Conservation (phyloP, 805 yeast genomes). For the Candida schatavii region DNA sequence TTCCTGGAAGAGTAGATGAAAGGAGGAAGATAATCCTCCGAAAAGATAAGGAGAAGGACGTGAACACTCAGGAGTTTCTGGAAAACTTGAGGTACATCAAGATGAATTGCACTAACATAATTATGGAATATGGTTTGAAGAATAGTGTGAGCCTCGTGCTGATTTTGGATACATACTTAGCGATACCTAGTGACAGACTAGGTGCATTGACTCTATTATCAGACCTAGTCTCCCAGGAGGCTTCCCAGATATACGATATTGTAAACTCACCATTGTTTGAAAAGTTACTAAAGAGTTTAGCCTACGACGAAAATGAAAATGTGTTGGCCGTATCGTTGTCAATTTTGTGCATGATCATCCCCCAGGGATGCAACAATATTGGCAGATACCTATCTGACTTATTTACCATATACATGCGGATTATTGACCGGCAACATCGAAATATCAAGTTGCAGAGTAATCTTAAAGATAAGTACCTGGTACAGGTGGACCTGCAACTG, state of each 20-base stretch:
- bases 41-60: constrained; percentile 13
- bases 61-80: constrained; percentile 31
- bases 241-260: constrained; percentile 26
- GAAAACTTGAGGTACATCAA: constrained; percentile 51
- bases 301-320: constrained; percentile 40
- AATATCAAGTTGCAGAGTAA: background rate
- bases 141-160: constrained; percentile 35
- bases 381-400: constrained; percentile 36
- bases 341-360: constrained; percentile 34
- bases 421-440: constrained; percentile 11
- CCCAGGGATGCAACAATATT: constrained; percentile 40
- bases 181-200: constrained; percentile 31
- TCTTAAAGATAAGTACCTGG: background rate
- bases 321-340: constrained; percentile 35
- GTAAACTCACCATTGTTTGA: constrained; percentile 33
- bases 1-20: constrained; percentile 6
- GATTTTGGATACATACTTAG: constrained; percentile 34
- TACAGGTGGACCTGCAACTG: background rate
- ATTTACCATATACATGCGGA: constrained; percentile 43
- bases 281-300: constrained; percentile 34
- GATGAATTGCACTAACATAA: constrained; percentile 39
- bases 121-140: constrained; percentile 42
- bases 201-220: constrained; percentile 38
- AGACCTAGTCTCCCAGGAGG: constrained; percentile 23
- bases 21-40: constrained; percentile 17